These are phyloP conservation scores for Candida anutae DNA, from an alignment of 1,139 yeast genomes.

Conservation along the genomic window DNA sequence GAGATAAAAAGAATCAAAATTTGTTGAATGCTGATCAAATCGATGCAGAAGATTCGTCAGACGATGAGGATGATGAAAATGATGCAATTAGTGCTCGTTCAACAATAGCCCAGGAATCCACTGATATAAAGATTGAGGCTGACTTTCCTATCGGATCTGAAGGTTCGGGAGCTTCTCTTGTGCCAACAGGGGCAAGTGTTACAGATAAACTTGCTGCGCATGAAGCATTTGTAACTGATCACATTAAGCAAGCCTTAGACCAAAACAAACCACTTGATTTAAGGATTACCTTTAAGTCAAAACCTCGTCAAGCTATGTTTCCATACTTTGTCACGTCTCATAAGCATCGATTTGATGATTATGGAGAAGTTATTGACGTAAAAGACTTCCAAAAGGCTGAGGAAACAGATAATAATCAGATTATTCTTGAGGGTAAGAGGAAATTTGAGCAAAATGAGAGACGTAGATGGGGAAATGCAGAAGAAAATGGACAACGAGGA, in stretches of 20 bases:
- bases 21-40: conserved; percentile 39
- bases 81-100: conserved; percentile 7
- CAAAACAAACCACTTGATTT: conserved; percentile 48
- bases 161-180: neutral
- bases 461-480: conserved; percentile 25
- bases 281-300: conserved; percentile 48
- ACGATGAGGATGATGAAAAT: conserved; percentile 26
- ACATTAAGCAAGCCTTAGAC: conserved; percentile 30
- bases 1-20: conserved; percentile 49
- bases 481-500: conserved; percentile 9
- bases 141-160: neutral
- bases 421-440: conserved; percentile 22
- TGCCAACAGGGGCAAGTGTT: conserved; percentile 1
- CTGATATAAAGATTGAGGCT: neutral
- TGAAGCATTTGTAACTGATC: conserved; percentile 36
- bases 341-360: conserved; percentile 68
- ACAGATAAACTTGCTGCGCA: conserved; percentile 30
- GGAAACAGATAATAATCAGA: conserved; percentile 30
- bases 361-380: conserved; percentile 64
- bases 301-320: conserved; percentile 68
- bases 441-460: conserved; percentile 23
- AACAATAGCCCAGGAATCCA: conserved; percentile 2
- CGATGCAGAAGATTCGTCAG: conserved; percentile 30
- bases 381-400: conserved; percentile 62
- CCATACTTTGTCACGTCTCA: conserved; percentile 51